Evolutionary conservation across 495 filamentous ascomycete genomes (phyloP), one percentile per base, ranked within the genome.

Genomic region (Penicillium chermesinum): DNA sequence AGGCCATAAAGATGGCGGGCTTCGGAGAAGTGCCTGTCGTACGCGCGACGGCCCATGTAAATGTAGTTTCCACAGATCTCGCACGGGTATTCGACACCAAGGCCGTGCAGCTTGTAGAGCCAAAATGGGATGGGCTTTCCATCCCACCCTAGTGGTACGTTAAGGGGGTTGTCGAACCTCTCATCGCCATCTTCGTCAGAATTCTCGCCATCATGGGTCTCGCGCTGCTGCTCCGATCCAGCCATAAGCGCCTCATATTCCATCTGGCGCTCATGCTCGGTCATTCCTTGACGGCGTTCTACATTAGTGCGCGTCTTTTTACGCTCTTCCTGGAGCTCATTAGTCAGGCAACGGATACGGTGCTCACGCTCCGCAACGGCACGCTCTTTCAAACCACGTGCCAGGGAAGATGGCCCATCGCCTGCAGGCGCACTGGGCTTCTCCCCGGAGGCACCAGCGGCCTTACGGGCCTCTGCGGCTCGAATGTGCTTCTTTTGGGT

Each of bases 51-150:
- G 14, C 93, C 93, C 81, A 94, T 95, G 70, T 98, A 98, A 40
- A 96, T 89, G 61, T 87, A 96, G 67, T 96, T 96, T 40, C 93
- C 93, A 63, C 94, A 98, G 35, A 98, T 87, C 59, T 97, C 91
- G 70, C 93, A 98, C 2, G 84, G 77, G 53, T 95, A 96, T 57
- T 98, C 93, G 30, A 96, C 89, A 7, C 93, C 93, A 7, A 98
- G 75, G 10, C 93, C 93, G 61, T 98, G 93, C 13, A 98, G 75
- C 58, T 96, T 91, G 76, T 96, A 98, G 2, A 98, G 81, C 93
- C 93, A 98, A 73, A 91, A 97, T 12, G 93, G 93, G 58, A 98
- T 98, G 13, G 93, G 93, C 62, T 97, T 97, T 30, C 94, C 91
- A 56, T 98, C 93, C 93, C 93, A 98, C 3, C 88, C 91, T 14